These are phyloP conservation scores for Phanerodontia chrysosporium DNA, from an alignment of 768 basidiomycete genomes.

Conservation along the genomic window DNA sequence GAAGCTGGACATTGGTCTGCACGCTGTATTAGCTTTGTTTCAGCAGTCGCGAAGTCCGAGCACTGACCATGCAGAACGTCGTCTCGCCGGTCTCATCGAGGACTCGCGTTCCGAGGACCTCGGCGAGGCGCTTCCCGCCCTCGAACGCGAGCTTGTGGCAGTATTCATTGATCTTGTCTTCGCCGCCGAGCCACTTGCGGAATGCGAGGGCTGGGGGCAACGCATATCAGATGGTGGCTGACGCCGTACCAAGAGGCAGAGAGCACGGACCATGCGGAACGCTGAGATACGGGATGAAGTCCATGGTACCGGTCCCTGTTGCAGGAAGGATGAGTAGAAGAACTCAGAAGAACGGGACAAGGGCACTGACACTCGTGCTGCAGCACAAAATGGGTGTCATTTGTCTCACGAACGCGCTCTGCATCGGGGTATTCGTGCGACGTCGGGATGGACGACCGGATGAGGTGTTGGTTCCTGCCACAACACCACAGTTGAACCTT, in stretches of 20 bases:
- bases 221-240: neutral
- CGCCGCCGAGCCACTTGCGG: slow-evolving; percentile 71
- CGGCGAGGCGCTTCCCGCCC: slow-evolving; percentile 59
- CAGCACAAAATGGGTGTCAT: slow-evolving; percentile 18
- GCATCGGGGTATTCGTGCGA: slow-evolving; percentile 50
- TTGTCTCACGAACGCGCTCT: slow-evolving; percentile 18
- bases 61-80: slow-evolving; percentile 65
- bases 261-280: slow-evolving; percentile 43
- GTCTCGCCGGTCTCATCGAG: slow-evolving; percentile 59
- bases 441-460: slow-evolving; percentile 57
- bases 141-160: slow-evolving; percentile 63
- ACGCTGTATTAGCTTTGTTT: too few species aligned
- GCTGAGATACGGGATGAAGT: slow-evolving; percentile 50
- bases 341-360: neutral
- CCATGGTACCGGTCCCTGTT: slow-evolving; percentile 63
- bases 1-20: slow-evolving; percentile 40
- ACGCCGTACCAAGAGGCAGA: neutral
- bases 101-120: slow-evolving; percentile 55
- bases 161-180: slow-evolving; percentile 65
- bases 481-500: too few species aligned
- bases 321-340: neutral
- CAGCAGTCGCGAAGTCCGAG: neutral
- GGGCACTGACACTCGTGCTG: slow-evolving; percentile 22
- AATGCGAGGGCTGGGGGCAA: slow-evolving; percentile 64
- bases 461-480: slow-evolving; percentile 66